A percentile compares a stretch with the other conserved stretches of the same genome.
phyloP scores from a whole-genome alignment of 768 basidiomycete species.

The Lactifluus volemus region DNA sequence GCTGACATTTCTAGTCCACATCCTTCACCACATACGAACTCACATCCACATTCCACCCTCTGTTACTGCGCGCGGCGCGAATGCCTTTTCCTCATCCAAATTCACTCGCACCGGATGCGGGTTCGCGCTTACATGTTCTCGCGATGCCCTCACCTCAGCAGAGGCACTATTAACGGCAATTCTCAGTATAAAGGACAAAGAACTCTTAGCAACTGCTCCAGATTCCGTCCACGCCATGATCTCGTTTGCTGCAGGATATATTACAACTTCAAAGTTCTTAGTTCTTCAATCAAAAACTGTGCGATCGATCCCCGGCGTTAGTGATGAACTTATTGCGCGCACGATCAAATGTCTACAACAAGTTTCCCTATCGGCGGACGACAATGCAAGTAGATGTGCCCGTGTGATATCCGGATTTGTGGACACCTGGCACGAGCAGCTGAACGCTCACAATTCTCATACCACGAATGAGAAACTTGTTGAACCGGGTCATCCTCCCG shows the following conservation, averaged over 20 bases:
- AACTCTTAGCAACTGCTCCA: slow-evolving; percentile 33
- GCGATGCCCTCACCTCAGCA: slow-evolving; percentile 31
- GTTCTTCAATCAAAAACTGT: slow-evolving; percentile 5
- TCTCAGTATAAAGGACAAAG: slow-evolving; percentile 28
- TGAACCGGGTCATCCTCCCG: neutral
- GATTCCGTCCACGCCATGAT: slow-evolving; percentile 36
- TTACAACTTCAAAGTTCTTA: slow-evolving; percentile 35
- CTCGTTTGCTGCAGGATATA: slow-evolving; percentile 34
- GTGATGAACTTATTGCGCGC: slow-evolving; percentile 14
- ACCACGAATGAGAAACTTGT: neutral
- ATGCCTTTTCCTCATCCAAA: slow-evolving; percentile 5
- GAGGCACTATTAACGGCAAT: slow-evolving; percentile 31
- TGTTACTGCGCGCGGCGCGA: neutral
- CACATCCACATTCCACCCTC: slow-evolving; percentile 9
- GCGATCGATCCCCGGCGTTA: slow-evolving; percentile 11
- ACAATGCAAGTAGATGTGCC: slow-evolving; percentile 17
- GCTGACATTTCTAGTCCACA: slow-evolving; percentile 32
- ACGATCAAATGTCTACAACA: slow-evolving; percentile 5
- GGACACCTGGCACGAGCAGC: slow-evolving; percentile 12
- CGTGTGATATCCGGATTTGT: slow-evolving; percentile 12
- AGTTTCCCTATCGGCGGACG: slow-evolving; percentile 11
- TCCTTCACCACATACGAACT: slow-evolving; percentile 24
- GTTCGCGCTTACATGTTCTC: slow-evolving; percentile 30
- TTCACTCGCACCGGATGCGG: slow-evolving; percentile 15
- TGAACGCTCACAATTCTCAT: neutral